Conservation (phyloP, 371 early-diverging fungal species). For the Mortierella polycephala region DNA sequence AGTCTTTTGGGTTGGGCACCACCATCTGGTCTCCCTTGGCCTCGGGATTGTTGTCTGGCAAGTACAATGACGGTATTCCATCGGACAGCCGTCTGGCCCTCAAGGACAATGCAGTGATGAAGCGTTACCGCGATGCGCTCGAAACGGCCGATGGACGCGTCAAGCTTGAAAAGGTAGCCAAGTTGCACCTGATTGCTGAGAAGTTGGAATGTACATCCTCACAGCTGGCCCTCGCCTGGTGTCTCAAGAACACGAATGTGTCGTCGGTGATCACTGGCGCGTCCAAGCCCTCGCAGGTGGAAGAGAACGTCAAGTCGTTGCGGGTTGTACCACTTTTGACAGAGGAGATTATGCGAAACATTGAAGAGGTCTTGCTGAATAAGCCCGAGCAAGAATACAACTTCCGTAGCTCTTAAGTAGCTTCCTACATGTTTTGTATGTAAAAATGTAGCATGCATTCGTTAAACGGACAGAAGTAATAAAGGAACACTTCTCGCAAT, state of each 20-base stretch:
- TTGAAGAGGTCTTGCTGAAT: slow-evolving; percentile 77
- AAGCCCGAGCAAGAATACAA: slow-evolving; percentile 74
- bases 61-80: slow-evolving; percentile 84
- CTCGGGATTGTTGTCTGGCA: slow-evolving; percentile 80
- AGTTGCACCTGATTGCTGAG: slow-evolving; percentile 67
- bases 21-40: slow-evolving; percentile 89
- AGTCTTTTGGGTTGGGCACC: slow-evolving; percentile 76
- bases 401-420: slow-evolving; percentile 63
- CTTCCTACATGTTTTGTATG: no score
- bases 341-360: slow-evolving; percentile 71
- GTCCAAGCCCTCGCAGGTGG: slow-evolving; percentile 75
- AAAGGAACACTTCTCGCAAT: background rate
- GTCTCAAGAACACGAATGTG: slow-evolving; percentile 69
- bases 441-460: no score
- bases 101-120: slow-evolving; percentile 72
- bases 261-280: slow-evolving; percentile 79
- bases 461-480: background rate
- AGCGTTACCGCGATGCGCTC: slow-evolving; percentile 67
- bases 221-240: slow-evolving; percentile 88
- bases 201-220: slow-evolving; percentile 74
- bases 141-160: slow-evolving; percentile 71
- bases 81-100: slow-evolving; percentile 75
- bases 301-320: slow-evolving; percentile 78
- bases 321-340: slow-evolving; percentile 70
- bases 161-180: slow-evolving; percentile 61